These are phyloP conservation scores for Clohesyomyces aquaticus DNA, from an alignment of 495 filamentous ascomycete species.

Conservation along the genomic window DNA sequence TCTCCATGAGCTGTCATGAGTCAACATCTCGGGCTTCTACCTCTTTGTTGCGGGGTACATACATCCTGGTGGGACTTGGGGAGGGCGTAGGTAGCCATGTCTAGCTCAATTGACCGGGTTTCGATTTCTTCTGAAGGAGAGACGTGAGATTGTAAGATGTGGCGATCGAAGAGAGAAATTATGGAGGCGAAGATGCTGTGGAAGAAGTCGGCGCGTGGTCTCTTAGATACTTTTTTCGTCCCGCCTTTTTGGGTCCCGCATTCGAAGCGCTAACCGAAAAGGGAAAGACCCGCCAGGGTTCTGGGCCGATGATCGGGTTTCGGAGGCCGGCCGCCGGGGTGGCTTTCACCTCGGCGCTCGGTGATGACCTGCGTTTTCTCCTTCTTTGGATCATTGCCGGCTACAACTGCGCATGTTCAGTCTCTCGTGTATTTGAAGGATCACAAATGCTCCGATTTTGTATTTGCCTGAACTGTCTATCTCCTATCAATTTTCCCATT, in stretches of 20 bases:
- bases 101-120: constrained; percentile 16
- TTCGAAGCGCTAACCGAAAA: background rate
- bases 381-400: too few species aligned
- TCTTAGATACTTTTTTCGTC: constrained; percentile 1
- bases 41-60: constrained; percentile 48
- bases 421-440: too few species aligned
- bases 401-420: too few species aligned
- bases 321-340: too few species aligned
- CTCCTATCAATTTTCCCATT: too few species aligned
- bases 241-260: background rate
- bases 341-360: too few species aligned
- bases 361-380: too few species aligned
- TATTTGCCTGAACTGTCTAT: too few species aligned
- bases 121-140: background rate
- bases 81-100: constrained; percentile 72
- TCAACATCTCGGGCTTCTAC: constrained; percentile 49
- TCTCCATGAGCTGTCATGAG: constrained; percentile 83
- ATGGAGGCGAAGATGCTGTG: background rate
- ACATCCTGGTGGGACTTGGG: constrained; percentile 87
- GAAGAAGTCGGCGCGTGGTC: constrained; percentile 2
- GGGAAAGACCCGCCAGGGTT: background rate
- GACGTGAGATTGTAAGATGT: background rate
- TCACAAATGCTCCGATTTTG: too few species aligned
- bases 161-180: background rate
- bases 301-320: background rate